Evolutionary conservation across 441 rosid species (phyloP), one percentile per base, ranked within the genome.

Genomic region (Eruca vesicaria): DNA sequence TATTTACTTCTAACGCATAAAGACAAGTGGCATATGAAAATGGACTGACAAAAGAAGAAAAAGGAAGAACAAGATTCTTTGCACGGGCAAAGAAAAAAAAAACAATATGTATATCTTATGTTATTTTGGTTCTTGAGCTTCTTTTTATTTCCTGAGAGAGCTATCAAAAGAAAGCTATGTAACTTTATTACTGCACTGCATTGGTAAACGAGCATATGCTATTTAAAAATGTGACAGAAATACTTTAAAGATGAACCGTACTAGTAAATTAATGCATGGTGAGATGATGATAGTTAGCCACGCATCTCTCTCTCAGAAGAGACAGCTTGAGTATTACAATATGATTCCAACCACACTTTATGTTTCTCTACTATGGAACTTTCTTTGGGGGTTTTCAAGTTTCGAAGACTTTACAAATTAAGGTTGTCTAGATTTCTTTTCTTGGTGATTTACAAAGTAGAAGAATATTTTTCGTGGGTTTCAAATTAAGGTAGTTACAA

Each of bases 241-340:
- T 14, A 8, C 10, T 59, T 41, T 1, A 62, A 57, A 48, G 9
- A 26, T 18, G 43, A 35, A 26, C 57, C 9, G 43, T 72, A 64
- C 21, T 18, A 14, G 57, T 19, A 28, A 55, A 65, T 73, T 64
- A 38, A 64, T 65, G 71, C 32, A 55, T 18, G 45, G 71, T 65
- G 77, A 73, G 57, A 73, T 64, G 71, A 73, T 73, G 65, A 65
- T 56, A 65, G 18, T 48, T 65, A 38, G 64, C 58, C 77, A 73
- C 77, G 71, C 65, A 56, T 55, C 41, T 63, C 21, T 52, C 15
- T 55, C 43, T 73, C 16, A 63, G 56, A 64, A 73, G 33, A 64
- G 77, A 73, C 77, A 56, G 45, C 77, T 73, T 73, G 65, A 73
- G 58, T 73, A 73, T 64, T 73, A 38, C 71, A 73, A 23, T 18